Evolutionary conservation across 2,329 filamentous ascomycete genomes (phyloP), one percentile per base, ranked within the genome.

Genomic region (Geoglossum cookeanum): DNA sequence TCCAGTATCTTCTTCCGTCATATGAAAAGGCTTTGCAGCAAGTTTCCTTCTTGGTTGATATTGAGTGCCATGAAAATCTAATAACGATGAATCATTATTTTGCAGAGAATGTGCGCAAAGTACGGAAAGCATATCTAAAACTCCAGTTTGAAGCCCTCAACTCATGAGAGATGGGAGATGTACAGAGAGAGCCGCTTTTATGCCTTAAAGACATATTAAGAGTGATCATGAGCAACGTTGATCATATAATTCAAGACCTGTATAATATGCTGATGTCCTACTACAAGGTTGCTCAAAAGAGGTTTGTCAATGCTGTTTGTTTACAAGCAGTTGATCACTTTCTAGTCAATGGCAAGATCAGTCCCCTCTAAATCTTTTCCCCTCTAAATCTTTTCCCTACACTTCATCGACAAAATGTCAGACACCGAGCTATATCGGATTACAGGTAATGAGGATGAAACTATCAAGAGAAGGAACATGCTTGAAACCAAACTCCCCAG

Each of bases 281-380:
- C 65, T 85, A 86, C 68, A 73, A 78, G 30, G 75, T 84, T 1
- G 72, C 80, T 0, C 71, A 71, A 9, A 77, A 78, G 62, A 75
- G 80, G 0, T 84, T 86, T 58, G 74, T 84, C 1, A 83, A 87
- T 61, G 75, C 71, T 2, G 66, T 87, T 1, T 80, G 73, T 62
- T 74, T 75, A 59, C 81, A 85, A 60, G 78, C 74, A 0, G 69
- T 78, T 1, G 74, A 77, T 48, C 68, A 80, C 62, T 72, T 72
- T 59, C 70, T 86, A 0, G 66, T 84, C 0, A 68, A 67, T 1
- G 74, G 75, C 0, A 63, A 71, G 0, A 60, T 70, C 0, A 76
- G 76, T 4, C 80, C 80, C 0, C 67, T 83, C 1, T 70, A 67
- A 8, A 66, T 79, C 0, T 74, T 86, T 48, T 75, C 70, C 0